Percentiles rank a stretch among this genome's conserved stretches.
phyloP scores from a whole-genome alignment of 805 yeast genomes.

The Ogataea pini region DNA sequence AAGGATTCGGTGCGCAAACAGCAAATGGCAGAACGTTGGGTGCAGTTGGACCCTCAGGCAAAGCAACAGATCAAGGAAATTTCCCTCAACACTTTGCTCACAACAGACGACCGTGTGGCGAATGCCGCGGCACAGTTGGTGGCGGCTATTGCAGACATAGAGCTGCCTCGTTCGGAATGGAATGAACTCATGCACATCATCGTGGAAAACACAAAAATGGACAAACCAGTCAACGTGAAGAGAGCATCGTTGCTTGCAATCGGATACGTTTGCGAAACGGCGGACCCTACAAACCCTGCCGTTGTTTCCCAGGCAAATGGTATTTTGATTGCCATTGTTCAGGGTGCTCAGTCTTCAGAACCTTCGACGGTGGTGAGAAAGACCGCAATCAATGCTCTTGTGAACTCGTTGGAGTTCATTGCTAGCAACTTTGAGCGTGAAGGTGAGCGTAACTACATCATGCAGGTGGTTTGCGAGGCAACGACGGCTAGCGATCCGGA shows the following conservation, averaged over 20 bases:
- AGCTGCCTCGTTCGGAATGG: constrained; percentile 88
- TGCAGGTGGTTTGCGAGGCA: constrained; percentile 99
- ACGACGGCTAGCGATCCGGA: constrained; percentile 86
- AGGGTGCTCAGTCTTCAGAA: constrained; percentile 89
- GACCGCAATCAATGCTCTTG: constrained; percentile 90
- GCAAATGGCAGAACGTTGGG: constrained; percentile 75
- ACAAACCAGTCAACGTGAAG: constrained; percentile 76
- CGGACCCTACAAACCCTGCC: constrained; percentile 78
- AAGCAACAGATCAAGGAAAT: constrained; percentile 67
- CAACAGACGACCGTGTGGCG: constrained; percentile 76
- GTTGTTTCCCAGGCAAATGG: constrained; percentile 87
- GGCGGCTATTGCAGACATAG: constrained; percentile 96
- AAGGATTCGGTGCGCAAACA: constrained; percentile 65
- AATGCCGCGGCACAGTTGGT: constrained; percentile 89
- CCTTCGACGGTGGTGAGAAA: constrained; percentile 73
- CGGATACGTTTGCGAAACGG: constrained; percentile 94
- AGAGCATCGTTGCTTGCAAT: constrained; percentile 84
- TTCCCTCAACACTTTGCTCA: constrained; percentile 62
- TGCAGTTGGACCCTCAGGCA: constrained; percentile 51
- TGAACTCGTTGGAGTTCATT: constrained; percentile 87
- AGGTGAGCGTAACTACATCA: constrained; percentile 93
- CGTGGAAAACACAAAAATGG: constrained; percentile 82
- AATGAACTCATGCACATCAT: constrained; percentile 78
- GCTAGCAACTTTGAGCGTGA: constrained; percentile 85
- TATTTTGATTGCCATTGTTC: constrained; percentile 91